Conservation (phyloP, 805 yeast species). For the Kodamaea laetipori region DNA sequence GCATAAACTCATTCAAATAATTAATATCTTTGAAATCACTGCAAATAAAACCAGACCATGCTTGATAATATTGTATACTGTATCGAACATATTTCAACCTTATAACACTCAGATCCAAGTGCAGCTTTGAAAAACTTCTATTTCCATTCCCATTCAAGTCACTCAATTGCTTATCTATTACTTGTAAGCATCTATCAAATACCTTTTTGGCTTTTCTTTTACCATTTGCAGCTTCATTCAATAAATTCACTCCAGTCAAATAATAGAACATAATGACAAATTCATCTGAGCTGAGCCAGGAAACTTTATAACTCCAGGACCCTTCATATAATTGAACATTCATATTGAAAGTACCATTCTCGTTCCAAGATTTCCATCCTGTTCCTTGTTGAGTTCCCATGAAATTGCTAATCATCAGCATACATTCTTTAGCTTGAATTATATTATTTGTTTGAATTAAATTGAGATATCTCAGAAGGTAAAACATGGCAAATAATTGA, state of each 20-base stretch:
- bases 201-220: constrained; percentile 36
- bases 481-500: constrained; percentile 21
- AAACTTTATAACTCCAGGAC: constrained; percentile 24
- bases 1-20: constrained; percentile 35
- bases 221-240: constrained; percentile 38
- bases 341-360: constrained; percentile 10
- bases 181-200: constrained; percentile 37
- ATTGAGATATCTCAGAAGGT: constrained; percentile 17
- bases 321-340: background rate
- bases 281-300: constrained; percentile 48
- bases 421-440: constrained; percentile 13
- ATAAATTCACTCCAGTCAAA: constrained; percentile 42
- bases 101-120: constrained; percentile 26
- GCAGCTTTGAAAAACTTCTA: constrained; percentile 21
- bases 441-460: constrained; percentile 17
- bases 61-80: constrained; percentile 35
- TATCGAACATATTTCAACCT: constrained; percentile 32
- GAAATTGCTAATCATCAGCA: constrained; percentile 17
- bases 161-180: constrained; percentile 29
- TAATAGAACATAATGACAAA: constrained; percentile 44
- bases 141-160: constrained; percentile 11
- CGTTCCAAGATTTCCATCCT: constrained; percentile 25
- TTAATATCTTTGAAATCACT: constrained; percentile 25
- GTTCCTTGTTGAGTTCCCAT: constrained; percentile 19
- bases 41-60: constrained; percentile 37